Conservation (phyloP, 1,139 yeast species). For the Pichia inconspicua region DNA sequence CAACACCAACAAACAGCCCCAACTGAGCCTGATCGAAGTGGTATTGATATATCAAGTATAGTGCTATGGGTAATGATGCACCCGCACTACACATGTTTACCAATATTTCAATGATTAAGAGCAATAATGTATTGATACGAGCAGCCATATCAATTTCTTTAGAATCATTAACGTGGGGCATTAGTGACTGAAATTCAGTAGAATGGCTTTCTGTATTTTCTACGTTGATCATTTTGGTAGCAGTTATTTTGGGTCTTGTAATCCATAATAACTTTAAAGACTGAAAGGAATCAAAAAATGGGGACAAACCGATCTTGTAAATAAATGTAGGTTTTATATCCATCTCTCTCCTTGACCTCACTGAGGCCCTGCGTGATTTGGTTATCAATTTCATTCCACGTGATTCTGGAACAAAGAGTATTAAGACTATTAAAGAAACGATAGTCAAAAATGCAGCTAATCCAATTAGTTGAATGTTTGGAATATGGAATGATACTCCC, state of each 20-base stretch:
- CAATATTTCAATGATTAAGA: slow-evolving; percentile 43
- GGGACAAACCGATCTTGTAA: slow-evolving; percentile 11
- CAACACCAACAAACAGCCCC: slow-evolving; percentile 50
- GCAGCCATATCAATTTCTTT: slow-evolving; percentile 27
- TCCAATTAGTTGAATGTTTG: slow-evolving; percentile 2
- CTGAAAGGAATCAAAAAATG: slow-evolving; percentile 28
- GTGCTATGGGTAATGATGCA: slow-evolving; percentile 39
- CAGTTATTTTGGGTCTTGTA: slow-evolving; percentile 18
- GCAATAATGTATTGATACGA: slow-evolving; percentile 37
- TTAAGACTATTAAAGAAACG: slow-evolving; percentile 28
- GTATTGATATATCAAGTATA: slow-evolving; percentile 54
- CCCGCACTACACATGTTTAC: slow-evolving; percentile 34
- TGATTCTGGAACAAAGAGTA: slow-evolving; percentile 50
- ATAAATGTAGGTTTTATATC: slow-evolving; percentile 5
- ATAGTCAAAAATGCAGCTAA: slow-evolving; percentile 7
- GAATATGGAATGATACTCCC: background rate
- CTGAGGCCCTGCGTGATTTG: slow-evolving; percentile 37
- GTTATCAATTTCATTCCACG: slow-evolving; percentile 39
- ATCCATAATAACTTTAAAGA: slow-evolving; percentile 47
- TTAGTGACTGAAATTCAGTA: background rate
- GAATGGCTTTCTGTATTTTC: slow-evolving; percentile 16
- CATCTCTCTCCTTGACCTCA: slow-evolving; percentile 22
- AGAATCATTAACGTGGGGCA: background rate
- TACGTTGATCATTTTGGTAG: slow-evolving; percentile 11
- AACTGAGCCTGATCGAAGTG: slow-evolving; percentile 52